These are phyloP conservation scores for Hymenoscyphus repandus DNA, from an alignment of 2,329 filamentous ascomycete species.

Conservation along the genomic window DNA sequence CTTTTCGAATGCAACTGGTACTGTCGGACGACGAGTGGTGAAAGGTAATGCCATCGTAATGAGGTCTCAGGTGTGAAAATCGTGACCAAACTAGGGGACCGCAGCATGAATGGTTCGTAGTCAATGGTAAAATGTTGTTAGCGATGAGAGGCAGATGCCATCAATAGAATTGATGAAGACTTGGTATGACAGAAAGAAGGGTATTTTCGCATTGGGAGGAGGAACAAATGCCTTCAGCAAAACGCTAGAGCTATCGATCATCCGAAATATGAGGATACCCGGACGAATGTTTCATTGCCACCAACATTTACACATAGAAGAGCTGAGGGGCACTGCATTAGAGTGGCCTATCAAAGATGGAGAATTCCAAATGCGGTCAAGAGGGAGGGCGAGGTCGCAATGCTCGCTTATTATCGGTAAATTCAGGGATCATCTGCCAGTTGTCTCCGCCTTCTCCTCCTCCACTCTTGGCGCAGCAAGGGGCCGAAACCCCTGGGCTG, in stretches of 20 bases:
- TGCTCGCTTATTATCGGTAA: not conserved
- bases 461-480: not conserved
- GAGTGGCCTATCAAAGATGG: not conserved
- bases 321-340: not conserved
- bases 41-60: slow-evolving; percentile 10
- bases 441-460: not conserved
- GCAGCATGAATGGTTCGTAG: too few species aligned
- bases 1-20: slow-evolving; percentile 14
- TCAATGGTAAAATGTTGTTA: too few species aligned
- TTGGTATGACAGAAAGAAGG: too few species aligned
- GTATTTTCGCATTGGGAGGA: too few species aligned
- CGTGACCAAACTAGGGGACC: not conserved
- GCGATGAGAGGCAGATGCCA: too few species aligned
- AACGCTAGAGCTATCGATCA: too few species aligned
- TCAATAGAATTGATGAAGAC: too few species aligned
- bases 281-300: too few species aligned
- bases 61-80: not conserved
- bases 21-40: slow-evolving; percentile 2
- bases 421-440: not conserved
- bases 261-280: too few species aligned
- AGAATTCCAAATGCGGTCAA: not conserved
- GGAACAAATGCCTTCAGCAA: too few species aligned
- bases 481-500: not conserved
- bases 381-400: not conserved
- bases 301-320: too few species aligned